phyloP scores from a whole-genome alignment of 2,329 filamentous ascomycete species.

The Aspergillus phoenicis region DNA sequence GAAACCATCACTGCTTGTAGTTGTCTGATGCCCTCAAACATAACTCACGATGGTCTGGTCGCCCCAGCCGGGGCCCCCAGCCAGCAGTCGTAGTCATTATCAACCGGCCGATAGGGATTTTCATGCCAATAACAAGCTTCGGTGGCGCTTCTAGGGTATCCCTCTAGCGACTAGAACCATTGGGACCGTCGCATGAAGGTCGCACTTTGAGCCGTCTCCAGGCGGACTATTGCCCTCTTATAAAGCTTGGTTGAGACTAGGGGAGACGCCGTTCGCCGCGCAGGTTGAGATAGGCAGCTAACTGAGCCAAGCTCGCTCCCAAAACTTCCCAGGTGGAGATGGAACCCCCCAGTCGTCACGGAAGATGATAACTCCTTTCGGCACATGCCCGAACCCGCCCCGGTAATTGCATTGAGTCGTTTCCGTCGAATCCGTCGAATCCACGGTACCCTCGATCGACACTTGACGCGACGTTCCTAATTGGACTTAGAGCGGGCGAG shows the following conservation, averaged over 20 bases:
- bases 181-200: not conserved
- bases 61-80: not conserved
- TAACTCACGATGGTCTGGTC: not conserved
- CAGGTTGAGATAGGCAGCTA: not conserved
- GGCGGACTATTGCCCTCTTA: conserved; percentile 1
- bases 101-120: not conserved
- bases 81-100: not conserved
- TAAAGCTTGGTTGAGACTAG: conserved; percentile 3
- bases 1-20: too few relatives aligned
- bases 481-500: not conserved
- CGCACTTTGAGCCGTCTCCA: not conserved
- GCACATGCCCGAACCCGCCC: conserved; percentile 1
- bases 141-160: not conserved
- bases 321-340: not conserved
- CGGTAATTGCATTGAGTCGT: conserved; percentile 2
- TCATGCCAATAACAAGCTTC: not conserved
- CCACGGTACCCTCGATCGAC: not conserved
- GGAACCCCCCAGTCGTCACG: not conserved
- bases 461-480: not conserved
- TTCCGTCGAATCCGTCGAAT: not conserved
- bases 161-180: not conserved
- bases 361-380: conserved; percentile 5
- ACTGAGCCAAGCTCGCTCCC: not conserved
- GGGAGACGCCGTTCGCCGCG: too few relatives aligned
- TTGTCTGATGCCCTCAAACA: too few relatives aligned